phyloP scores from a whole-genome alignment of 768 basidiomycete genomes.

The Mycena kentingensis region DNA sequence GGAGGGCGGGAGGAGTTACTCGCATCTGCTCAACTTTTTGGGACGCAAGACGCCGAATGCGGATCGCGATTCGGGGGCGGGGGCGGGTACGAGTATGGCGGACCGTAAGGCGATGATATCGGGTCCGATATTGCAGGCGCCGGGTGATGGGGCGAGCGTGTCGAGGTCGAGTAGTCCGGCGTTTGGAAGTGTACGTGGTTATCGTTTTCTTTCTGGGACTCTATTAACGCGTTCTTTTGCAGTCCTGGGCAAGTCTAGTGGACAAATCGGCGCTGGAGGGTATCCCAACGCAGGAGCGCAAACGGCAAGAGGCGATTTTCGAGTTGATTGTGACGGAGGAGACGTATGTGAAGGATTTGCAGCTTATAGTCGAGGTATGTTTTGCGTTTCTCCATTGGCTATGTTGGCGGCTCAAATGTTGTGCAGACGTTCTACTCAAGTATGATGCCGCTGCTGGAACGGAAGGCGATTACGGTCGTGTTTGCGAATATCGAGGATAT shows the following conservation, averaged over 20 bases:
- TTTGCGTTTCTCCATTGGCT: not conserved
- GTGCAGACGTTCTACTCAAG: conserved; percentile 81
- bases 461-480: conserved; percentile 76
- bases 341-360: conserved; percentile 88
- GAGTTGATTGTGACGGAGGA: conserved; percentile 91
- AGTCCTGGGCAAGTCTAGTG: conserved; percentile 94
- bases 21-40: conserved; percentile 62
- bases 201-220: conserved; percentile 5
- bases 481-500: conserved; percentile 96
- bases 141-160: conserved; percentile 28
- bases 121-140: conserved; percentile 56
- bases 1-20: conserved; percentile 41
- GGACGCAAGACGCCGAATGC: conserved; percentile 60
- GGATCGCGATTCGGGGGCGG: conserved; percentile 48
- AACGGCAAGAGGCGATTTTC: conserved; percentile 93
- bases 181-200: conserved; percentile 63
- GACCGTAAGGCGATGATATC: conserved; percentile 58
- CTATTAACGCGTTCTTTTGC: conserved; percentile 7
- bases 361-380: conserved; percentile 85
- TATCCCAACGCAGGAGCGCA: conserved; percentile 76
- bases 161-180: conserved; percentile 55
- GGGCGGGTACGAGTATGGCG: conserved; percentile 27
- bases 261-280: conserved; percentile 82
- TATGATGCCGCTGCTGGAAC: conserved; percentile 69
- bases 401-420: conserved; percentile 7